A percentile compares a stretch with the other conserved stretches of the same genome.
Conservation (phyloP, 805 yeast genomes). For the Cyberlindnera lachancei region DNA sequence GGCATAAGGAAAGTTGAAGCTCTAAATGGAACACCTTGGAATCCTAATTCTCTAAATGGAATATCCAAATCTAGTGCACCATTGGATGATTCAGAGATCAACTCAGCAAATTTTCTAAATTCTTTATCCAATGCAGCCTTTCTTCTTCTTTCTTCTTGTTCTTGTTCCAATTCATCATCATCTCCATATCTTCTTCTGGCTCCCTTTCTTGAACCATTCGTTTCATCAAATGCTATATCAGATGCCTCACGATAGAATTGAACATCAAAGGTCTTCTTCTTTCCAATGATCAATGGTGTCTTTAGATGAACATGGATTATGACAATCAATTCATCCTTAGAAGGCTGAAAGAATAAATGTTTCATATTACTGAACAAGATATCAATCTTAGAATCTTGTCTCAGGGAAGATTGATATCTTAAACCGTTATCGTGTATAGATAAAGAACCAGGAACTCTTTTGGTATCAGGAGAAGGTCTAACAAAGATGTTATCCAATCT, state of each 20-base stretch:
- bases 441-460: slow-evolving; percentile 84
- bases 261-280: slow-evolving; percentile 89
- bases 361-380: slow-evolving; percentile 84
- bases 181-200: slow-evolving; percentile 76
- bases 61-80: slow-evolving; percentile 84
- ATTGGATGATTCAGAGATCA: slow-evolving; percentile 80
- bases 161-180: slow-evolving; percentile 97
- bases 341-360: slow-evolving; percentile 92
- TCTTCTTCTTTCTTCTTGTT: slow-evolving; percentile 94
- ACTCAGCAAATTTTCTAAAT: slow-evolving; percentile 82
- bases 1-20: slow-evolving; percentile 95
- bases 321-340: slow-evolving; percentile 89
- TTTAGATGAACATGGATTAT: slow-evolving; percentile 88
- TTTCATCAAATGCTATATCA: slow-evolving; percentile 93
- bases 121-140: slow-evolving; percentile 87
- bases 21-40: slow-evolving; percentile 95
- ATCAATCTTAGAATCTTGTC: slow-evolving; percentile 82
- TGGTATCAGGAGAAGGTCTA: slow-evolving; percentile 96
- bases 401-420: slow-evolving; percentile 80
- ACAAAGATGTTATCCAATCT: slow-evolving; percentile 83
- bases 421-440: slow-evolving; percentile 95
- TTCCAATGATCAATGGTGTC: slow-evolving; percentile 91
- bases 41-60: slow-evolving; percentile 93
- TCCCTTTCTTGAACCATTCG: slow-evolving; percentile 77
- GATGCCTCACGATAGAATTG: slow-evolving; percentile 97